Evolutionary conservation across 2,329 filamentous ascomycete species (phyloP), one percentile per base, ranked within the genome.

Genomic region (Cladophialophora chaetospira): DNA sequence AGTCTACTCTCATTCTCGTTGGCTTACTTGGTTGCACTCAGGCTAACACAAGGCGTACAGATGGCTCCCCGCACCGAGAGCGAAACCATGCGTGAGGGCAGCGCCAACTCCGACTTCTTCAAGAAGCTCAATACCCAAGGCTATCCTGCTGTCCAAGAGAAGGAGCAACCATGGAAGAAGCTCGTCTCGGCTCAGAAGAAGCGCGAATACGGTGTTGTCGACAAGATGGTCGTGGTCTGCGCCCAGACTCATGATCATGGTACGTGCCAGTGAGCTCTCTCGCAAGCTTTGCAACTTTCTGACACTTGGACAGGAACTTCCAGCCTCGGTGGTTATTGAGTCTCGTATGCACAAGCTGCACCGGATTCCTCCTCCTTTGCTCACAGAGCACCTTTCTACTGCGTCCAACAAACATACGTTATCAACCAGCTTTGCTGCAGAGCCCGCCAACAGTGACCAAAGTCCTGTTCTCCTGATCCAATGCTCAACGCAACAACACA

Each of bases 61-160:
- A 53, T 46, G 43, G 38, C 51, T 46, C 40, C 51, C 15, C 25
- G 43, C 23, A 29, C n/a, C 40, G 40, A 46, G n/a, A 29, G 28
- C 38, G 23, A 47, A 25, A 40, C 35, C n/a, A 46, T 29, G 19
- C 25, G 36, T 19, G 43, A 31, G 51, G 25, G 17, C 43, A 17
- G 19, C 15, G n/a, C 51, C 8, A 26, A 11, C 23, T 13, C 25
- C 25, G 36, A 40, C 13, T 53, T 53, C 40, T 53, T 53, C 38
- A 23, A 47, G 29, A 10, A 23, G 10, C 19, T 53, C 43, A 26
- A 53, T 25, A 23, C 43, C 26, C 23, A 19, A 21, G 51, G 51
- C 11, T 53, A 46, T 53, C 51, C 51, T 11, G 51, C 51, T 21
- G 51, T 29, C n/a, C 35, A 53, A 40, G 40, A 53, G 26, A 53